Evolutionary conservation across 495 filamentous ascomycete species (phyloP), one percentile per base, ranked within the genome.

Genomic region (Talaromyces wortmannii): DNA sequence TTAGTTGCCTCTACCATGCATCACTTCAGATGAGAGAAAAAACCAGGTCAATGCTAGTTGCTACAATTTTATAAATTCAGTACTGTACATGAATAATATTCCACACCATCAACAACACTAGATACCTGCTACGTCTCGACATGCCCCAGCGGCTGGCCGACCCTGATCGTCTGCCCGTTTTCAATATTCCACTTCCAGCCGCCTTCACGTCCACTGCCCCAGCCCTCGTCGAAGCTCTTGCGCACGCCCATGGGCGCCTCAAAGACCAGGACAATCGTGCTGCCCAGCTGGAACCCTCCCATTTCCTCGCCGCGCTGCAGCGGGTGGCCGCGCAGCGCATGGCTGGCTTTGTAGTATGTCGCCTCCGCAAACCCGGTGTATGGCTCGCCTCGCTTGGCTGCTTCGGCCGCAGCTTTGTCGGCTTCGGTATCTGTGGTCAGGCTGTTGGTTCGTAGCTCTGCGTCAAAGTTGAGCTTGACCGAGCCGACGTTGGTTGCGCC

Each of bases 401-500:
- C 92, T 59, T 86, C 78, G 55, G 88, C 87, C 4, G 91, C 91
- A 4, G 88, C 90, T 56, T 79, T 73, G 60, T 95, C 89, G 15
- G 91, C 94, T 11, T 81, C 89, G 0, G 92, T 97, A 61, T 97
- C 91, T 7, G 91, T 95, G 0, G 85, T 83, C 33, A 97, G 76
- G 57, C 83, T 88, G 69, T 99, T 99, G 32, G 94, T 99, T 52
- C 91, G 83, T 53, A 99, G 74, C 67, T 99, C 95, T 55, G 84
- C 78, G 68, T 99, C 94, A 66, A 99, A 99, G 72, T 99, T 96
- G 73, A 99, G 84, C 68, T 88, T 88, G 71, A 99, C 97, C 43
- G 88, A 92, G 50, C 94, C 94, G 47, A 99, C 94, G 64, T 99
- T 99, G n/a, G 94, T 99, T 11, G 94, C 94, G 56, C 94, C 94